These are phyloP conservation scores for Lachnellula suecica DNA, from an alignment of 2,329 filamentous ascomycete species.

Conservation along the genomic window DNA sequence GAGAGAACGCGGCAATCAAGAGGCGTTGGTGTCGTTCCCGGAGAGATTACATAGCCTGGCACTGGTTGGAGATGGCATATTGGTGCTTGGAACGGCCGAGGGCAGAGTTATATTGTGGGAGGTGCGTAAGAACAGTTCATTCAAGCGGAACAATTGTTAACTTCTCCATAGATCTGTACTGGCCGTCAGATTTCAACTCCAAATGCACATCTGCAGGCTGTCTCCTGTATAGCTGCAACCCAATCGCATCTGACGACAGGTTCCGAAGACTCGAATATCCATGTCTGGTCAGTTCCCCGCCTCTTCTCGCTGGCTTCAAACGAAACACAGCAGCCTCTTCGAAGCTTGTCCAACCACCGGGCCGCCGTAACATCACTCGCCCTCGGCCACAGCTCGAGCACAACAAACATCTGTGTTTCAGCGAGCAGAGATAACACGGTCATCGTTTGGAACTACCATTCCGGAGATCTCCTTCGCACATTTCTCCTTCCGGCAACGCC, in stretches of 20 bases:
- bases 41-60: conserved; percentile 81
- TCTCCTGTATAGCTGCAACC: conserved; percentile 73
- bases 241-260: conserved; percentile 74
- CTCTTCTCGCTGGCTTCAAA: conserved; percentile 62
- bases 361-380: conserved; percentile 67
- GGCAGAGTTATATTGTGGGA: conserved; percentile 92
- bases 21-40: conserved; percentile 83
- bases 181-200: conserved; percentile 75
- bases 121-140: conserved; percentile 61
- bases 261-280: conserved; percentile 83
- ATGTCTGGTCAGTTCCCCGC: conserved; percentile 82
- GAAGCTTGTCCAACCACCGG: conserved; percentile 76
- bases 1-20: conserved; percentile 78
- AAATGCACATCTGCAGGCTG: conserved; percentile 75
- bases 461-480: conserved; percentile 74
- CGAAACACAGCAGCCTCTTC: conserved; percentile 65
- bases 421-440: conserved; percentile 84
- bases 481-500: conserved; percentile 76
- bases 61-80: conserved; percentile 65
- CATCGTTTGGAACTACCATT: conserved; percentile 89
- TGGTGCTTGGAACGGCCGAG: conserved; percentile 79
- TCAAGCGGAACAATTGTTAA: conserved; percentile 2
- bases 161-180: conserved; percentile 63
- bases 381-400: conserved; percentile 65
- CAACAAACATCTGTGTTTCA: conserved; percentile 81